Evolutionary conservation across 306 rosid genomes (phyloP).

Genomic region (Sphenostylis stenocarpa): DNA sequence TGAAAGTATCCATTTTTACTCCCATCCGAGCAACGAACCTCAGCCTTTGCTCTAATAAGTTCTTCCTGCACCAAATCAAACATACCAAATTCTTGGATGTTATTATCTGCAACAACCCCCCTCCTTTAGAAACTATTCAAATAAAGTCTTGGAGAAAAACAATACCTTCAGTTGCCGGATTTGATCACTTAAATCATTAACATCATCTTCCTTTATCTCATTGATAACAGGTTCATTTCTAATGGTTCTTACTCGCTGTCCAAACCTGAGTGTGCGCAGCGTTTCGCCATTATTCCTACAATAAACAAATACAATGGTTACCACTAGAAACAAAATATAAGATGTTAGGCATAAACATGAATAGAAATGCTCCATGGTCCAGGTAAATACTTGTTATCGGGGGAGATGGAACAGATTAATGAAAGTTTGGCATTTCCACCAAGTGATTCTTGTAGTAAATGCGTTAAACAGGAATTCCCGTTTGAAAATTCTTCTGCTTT

Average conservation of each 20-base stretch:
- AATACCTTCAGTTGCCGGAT: conserved; percentile 87
- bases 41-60: conserved; percentile 76
- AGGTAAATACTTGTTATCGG: conserved; percentile 62
- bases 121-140: conserved; percentile 9
- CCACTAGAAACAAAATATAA: conserved; percentile 13
- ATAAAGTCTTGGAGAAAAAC: background rate
- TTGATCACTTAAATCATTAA: conserved; percentile 86
- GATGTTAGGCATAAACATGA: background rate
- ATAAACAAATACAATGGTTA: conserved; percentile 36
- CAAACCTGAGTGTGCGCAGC: conserved; percentile 77
- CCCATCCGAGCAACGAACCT: conserved; percentile 45
- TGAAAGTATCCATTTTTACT: conserved; percentile 58
- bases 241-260: conserved; percentile 74
- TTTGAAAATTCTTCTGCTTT: conserved; percentile 51
- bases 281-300: conserved; percentile 71
- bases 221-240: conserved; percentile 80
- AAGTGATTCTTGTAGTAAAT: conserved; percentile 68
- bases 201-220: conserved; percentile 86
- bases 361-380: background rate
- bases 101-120: conserved; percentile 3
- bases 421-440: conserved; percentile 94
- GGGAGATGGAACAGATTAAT: conserved; percentile 73
- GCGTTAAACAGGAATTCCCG: conserved; percentile 71
- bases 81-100: conserved; percentile 9
- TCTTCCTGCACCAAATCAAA: conserved; percentile 68